Base-by-base conservation (phyloP, 768 basidiomycete species). In the Boletus rufocinnamomeus region DNA sequence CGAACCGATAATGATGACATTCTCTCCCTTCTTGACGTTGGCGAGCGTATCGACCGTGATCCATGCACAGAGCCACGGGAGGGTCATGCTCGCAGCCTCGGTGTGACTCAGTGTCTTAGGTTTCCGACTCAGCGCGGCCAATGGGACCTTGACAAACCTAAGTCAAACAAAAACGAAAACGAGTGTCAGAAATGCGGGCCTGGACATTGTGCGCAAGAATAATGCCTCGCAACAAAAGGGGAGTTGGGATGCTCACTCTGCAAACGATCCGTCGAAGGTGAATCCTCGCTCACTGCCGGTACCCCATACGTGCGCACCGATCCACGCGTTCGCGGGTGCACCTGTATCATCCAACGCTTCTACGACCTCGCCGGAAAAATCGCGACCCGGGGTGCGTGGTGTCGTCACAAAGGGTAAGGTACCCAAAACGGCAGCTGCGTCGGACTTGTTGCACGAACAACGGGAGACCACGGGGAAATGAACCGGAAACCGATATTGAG, bases 1-100 rank as follows among this genome's bases (percentile, higher is more conserved):
- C 63, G 13, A 25, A 70, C 72, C 72, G 27, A 74, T 66, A 56
- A 74, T 75, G 47, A 74, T 37, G 6, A 75, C 71, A 41, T 72
- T 74, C 30, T 74, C 72, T 14, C 69, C 74, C 21, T 63, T 14
- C 47, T 71, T 74, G 50, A 75, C 66, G 10, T 67, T 59, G 21
- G 72, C 72, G 16, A 75, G 74, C 17, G 63, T 74, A 11, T 75
- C 60, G 14, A 74, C 71, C 1, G 72, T 73, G 63, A 75, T 75
- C 74, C 74, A 74, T 8, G 74, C 74, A 52, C 72, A 74, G 27
- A 74, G 63, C 72, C 74, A 75, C 0, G 66, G 66, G 7, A 74
- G 73, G 0, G 72, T 70, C 66, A 74, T 72, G 45, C 72, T 75
- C 16, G 66, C 72, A 6, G 72, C 74, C 38, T 64, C 50, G 30